A percentile compares a stretch with the other conserved stretches of the same genome.
phyloP scores from a whole-genome alignment of 257 asterid species.

The Misopates orontium region DNA sequence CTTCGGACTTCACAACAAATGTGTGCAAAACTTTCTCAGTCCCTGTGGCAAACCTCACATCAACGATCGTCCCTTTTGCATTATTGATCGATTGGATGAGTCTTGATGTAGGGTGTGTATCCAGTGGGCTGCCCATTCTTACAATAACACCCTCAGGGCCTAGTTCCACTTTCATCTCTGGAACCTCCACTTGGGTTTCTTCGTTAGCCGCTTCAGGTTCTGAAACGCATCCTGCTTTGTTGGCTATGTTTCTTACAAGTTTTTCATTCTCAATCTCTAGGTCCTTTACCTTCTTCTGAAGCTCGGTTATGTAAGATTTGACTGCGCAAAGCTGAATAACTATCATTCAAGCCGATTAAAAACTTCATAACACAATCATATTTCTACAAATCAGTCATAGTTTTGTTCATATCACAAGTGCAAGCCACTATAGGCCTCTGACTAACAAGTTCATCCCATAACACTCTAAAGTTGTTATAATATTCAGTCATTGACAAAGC shows the following conservation, averaged over 20 bases:
- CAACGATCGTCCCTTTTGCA: slow-evolving; percentile 52
- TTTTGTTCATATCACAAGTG: too few relatives aligned
- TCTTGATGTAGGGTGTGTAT: slow-evolving; percentile 58
- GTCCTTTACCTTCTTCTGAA: slow-evolving; percentile 75
- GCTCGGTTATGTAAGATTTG: slow-evolving; percentile 87
- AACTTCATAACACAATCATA: too few relatives aligned
- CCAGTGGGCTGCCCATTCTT: slow-evolving; percentile 61
- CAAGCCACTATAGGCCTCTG: too few relatives aligned
- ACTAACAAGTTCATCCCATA: too few relatives aligned
- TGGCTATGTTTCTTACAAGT: slow-evolving; percentile 30
- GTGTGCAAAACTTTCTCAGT: slow-evolving; percentile 69
- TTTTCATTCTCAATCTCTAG: slow-evolving; percentile 62
- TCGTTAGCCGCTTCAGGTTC: slow-evolving; percentile 41
- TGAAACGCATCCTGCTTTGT: slow-evolving; percentile 35
- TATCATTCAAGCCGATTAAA: too few relatives aligned
- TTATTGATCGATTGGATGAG: slow-evolving; percentile 55
- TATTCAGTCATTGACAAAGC: too few relatives aligned
- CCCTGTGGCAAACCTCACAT: slow-evolving; percentile 53
- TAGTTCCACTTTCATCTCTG: slow-evolving; percentile 50
- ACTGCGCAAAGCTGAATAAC: slow-evolving; percentile 93
- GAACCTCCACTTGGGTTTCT: slow-evolving; percentile 27
- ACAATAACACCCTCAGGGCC: slow-evolving; percentile 47
- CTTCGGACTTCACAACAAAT: slow-evolving; percentile 58
- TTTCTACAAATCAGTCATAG: too few relatives aligned
- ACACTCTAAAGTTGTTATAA: too few relatives aligned